Evolutionary conservation across 805 yeast species (phyloP).

Genomic region (Saccharomycopsis selenospora): DNA sequence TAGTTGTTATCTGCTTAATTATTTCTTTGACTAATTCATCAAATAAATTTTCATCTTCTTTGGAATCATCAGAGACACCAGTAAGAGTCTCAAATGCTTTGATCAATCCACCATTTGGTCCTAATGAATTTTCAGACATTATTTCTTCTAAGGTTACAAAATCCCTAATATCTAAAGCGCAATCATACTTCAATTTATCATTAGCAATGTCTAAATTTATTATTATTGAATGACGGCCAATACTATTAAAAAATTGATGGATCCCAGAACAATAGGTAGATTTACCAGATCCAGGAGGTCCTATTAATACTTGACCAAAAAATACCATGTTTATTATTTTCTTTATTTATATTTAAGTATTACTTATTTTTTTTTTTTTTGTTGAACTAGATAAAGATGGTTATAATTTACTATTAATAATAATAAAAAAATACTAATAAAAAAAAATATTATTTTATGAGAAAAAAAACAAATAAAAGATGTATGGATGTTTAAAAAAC

Average conservation of each 20-base stretch:
- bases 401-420: no score
- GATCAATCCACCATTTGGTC: constrained; percentile 83
- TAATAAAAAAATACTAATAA: no score
- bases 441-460: no score
- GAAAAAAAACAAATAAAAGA: no score
- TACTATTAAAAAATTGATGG: constrained; percentile 86
- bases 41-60: constrained; percentile 42
- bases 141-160: constrained; percentile 50
- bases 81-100: constrained; percentile 64
- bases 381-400: no score
- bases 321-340: constrained; percentile 36
- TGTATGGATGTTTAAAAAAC: no score
- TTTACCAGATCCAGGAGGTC: constrained; percentile 98
- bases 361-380: no score
- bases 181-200: constrained; percentile 46
- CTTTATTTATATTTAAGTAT: no score
- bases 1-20: constrained; percentile 46
- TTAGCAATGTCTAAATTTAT: constrained; percentile 51
- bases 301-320: constrained; percentile 89
- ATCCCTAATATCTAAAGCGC: constrained; percentile 51
- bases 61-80: constrained; percentile 7
- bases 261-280: constrained; percentile 92
- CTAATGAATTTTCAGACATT: constrained; percentile 47
- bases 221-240: constrained; percentile 82
- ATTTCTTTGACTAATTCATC: constrained; percentile 54